Evolutionary conservation across 2,329 filamentous ascomycete genomes (phyloP).

Genomic region (Xylariaceae sp.): DNA sequence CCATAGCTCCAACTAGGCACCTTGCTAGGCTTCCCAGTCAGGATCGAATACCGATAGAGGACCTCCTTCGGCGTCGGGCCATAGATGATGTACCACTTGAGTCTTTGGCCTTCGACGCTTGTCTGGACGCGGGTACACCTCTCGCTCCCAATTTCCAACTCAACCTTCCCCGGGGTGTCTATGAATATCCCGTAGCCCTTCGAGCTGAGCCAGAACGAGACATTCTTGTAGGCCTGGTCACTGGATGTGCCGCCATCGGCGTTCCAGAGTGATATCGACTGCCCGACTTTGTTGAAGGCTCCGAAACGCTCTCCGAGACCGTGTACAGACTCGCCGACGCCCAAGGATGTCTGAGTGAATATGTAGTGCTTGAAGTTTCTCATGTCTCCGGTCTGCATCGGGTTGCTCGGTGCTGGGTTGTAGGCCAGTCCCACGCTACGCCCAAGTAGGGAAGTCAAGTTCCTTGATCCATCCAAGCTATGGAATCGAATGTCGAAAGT

Average conservation of each 20-base stretch:
- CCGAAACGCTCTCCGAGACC: slow-evolving; percentile 78
- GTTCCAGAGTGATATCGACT: slow-evolving; percentile 67
- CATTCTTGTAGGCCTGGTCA: slow-evolving; percentile 73
- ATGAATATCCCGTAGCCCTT: slow-evolving; percentile 79
- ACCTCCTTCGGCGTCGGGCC: slow-evolving; percentile 74
- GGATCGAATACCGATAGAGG: slow-evolving; percentile 64
- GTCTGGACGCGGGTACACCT: slow-evolving; percentile 72
- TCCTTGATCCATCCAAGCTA: slow-evolving; percentile 49
- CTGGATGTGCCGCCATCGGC: slow-evolving; percentile 67
- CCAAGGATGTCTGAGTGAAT: slow-evolving; percentile 58
- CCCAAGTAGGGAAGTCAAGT: slow-evolving; percentile 56
- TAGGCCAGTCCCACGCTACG: slow-evolving; percentile 62
- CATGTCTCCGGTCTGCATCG: slow-evolving; percentile 57
- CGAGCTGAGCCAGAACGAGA: slow-evolving; percentile 70
- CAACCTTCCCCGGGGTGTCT: slow-evolving; percentile 69
- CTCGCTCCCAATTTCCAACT: slow-evolving; percentile 75
- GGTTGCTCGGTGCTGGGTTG: slow-evolving; percentile 54
- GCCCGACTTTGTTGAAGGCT: slow-evolving; percentile 75
- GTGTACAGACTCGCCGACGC: slow-evolving; percentile 68
- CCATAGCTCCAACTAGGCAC: slow-evolving; percentile 77
- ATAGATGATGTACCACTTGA: slow-evolving; percentile 76
- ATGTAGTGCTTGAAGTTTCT: slow-evolving; percentile 56
- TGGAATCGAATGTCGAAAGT: slow-evolving; percentile 61
- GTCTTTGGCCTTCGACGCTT: slow-evolving; percentile 66
- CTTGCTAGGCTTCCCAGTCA: slow-evolving; percentile 67